Conservation (phyloP, 257 asterid species). For the Verbena officinalis region DNA sequence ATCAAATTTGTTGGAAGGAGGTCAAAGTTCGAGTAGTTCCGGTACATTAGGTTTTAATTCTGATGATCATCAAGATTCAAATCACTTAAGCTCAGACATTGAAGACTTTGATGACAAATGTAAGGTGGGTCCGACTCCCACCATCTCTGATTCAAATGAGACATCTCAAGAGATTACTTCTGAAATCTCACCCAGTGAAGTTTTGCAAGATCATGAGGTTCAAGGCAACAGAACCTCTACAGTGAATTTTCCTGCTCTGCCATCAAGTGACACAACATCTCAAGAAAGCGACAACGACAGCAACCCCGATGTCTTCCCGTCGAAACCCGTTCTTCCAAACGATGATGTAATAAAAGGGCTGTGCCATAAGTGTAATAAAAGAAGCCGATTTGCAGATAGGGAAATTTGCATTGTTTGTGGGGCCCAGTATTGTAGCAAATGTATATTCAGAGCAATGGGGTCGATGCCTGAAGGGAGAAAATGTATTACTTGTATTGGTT, state of each 20-base stretch:
- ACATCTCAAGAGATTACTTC: constrained; percentile 34
- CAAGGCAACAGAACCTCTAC: constrained; percentile 29
- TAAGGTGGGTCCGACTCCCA: constrained; percentile 26
- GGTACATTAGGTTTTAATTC: constrained; percentile 48
- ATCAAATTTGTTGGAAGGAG: constrained; percentile 29
- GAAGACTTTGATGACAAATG: constrained; percentile 45
- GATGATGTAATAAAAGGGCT: constrained; percentile 44
- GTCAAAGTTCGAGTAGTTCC: constrained; percentile 54
- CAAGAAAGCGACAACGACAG: constrained; percentile 30
- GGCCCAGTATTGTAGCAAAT: constrained; percentile 52
- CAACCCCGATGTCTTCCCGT: constrained; percentile 1
- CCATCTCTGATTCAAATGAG: constrained; percentile 25
- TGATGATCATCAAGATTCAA: constrained; percentile 32
- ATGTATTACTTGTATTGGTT: constrained; percentile 48
- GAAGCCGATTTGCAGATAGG: constrained; percentile 45
- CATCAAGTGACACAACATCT: constrained; percentile 29
- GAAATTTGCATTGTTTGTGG: constrained; percentile 63
- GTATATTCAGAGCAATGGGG: constrained; percentile 70
- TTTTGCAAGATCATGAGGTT: constrained; percentile 31
- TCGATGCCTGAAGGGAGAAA: constrained; percentile 74
- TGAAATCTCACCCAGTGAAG: constrained; percentile 35
- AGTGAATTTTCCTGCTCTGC: constrained; percentile 41
- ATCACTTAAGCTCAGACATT: constrained; percentile 54
- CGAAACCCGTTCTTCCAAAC: constrained; percentile 38
- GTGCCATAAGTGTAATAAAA: constrained; percentile 51